phyloP scores from a whole-genome alignment of 345 rosid genomes.

The Pelargonium nanum region DNA sequence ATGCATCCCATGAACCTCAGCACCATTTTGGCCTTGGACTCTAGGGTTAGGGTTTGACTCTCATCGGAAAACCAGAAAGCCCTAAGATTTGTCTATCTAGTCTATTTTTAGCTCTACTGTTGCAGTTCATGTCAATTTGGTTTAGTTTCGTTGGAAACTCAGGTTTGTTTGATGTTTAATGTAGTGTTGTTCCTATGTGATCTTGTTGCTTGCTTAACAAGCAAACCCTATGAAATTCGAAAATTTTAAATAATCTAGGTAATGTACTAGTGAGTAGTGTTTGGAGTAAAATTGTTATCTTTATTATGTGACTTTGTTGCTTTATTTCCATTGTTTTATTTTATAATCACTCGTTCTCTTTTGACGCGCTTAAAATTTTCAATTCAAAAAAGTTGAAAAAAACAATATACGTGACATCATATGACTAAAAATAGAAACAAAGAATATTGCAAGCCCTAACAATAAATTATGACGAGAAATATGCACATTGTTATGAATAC shows the following conservation, averaged over 20 bases:
- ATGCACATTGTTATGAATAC: too few relatives aligned
- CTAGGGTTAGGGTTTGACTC: not conserved
- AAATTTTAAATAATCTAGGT: not conserved
- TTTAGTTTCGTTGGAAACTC: not conserved
- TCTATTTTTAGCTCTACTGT: not conserved
- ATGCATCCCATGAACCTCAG: constrained; percentile 39
- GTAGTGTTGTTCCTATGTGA: not conserved
- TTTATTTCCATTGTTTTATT: too few relatives aligned
- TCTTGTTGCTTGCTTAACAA: not conserved
- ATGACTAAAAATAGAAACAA: too few relatives aligned
- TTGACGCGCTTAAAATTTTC: too few relatives aligned
- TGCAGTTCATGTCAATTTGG: not conserved
- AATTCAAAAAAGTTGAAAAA: too few relatives aligned
- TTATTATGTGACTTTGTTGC: too few relatives aligned
- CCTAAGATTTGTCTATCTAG: not conserved
- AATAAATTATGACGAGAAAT: too few relatives aligned
- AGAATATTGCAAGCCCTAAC: too few relatives aligned
- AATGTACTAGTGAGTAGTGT: not conserved
- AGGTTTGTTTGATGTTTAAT: not conserved
- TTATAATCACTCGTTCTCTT: too few relatives aligned
- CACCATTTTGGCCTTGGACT: constrained; percentile 26
- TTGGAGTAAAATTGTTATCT: too few relatives aligned
- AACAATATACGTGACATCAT: too few relatives aligned
- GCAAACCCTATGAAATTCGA: not conserved
- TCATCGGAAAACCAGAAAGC: not conserved